phyloP scores from a whole-genome alignment of 768 basidiomycete genomes.

The Gloeostereum incarnatum region DNA sequence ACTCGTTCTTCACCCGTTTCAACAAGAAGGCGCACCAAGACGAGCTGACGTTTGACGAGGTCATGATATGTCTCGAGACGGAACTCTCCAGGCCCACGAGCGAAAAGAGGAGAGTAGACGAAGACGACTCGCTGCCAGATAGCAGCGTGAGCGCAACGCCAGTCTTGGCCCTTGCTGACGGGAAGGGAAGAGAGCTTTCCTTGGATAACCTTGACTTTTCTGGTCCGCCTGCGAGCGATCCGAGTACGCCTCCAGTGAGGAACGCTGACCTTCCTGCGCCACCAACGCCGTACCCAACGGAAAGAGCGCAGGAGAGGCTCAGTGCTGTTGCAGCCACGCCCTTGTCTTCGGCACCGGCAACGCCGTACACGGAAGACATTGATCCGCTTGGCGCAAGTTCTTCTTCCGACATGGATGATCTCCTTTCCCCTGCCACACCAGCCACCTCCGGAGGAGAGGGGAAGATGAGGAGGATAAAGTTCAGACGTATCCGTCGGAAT shows the following conservation, averaged over 20 bases:
- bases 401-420: no score
- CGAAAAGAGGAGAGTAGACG: slow-evolving; percentile 62
- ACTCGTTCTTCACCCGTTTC: slow-evolving; percentile 70
- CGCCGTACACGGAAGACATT: background rate
- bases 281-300: no score
- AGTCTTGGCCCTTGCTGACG: slow-evolving; percentile 28
- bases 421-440: slow-evolving; percentile 1
- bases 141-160: slow-evolving; percentile 50
- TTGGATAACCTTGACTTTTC: slow-evolving; percentile 56
- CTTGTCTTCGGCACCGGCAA: background rate
- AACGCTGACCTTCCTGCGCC: no score
- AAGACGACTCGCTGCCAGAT: slow-evolving; percentile 34
- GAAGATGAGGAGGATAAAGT: slow-evolving; percentile 6
- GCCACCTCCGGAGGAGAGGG: no score
- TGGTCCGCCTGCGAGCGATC: slow-evolving; percentile 43
- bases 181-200: slow-evolving; percentile 28
- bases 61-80: slow-evolving; percentile 76
- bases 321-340: background rate
- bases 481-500: slow-evolving; percentile 4
- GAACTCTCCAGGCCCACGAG: slow-evolving; percentile 67
- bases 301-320: no score
- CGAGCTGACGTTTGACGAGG: slow-evolving; percentile 71
- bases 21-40: slow-evolving; percentile 56
- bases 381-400: slow-evolving; percentile 1
- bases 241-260: no score